Evolutionary conservation across 2,329 filamentous ascomycete species (phyloP), one percentile per base, ranked within the genome.

Genomic region (Plectosphaerella plurivora): DNA sequence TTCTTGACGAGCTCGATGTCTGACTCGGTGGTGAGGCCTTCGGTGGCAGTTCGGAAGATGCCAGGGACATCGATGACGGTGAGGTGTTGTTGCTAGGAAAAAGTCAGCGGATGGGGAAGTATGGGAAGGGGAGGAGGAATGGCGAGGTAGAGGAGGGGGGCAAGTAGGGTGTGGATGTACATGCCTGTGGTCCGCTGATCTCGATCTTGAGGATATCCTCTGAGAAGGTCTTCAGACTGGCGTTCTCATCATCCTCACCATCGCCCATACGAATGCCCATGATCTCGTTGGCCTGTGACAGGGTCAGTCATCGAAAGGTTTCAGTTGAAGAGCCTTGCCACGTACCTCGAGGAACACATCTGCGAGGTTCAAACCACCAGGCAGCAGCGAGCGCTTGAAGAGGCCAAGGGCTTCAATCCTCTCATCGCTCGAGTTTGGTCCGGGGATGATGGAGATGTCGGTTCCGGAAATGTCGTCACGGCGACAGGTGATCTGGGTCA

Each of bases 1-100:
- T 67, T 66, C 16, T 68, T 68, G 1, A 81, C 74, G 2, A 79
- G 63, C 0, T 53, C 45, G 6, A 75, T 78, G 53, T 81, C 78
- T 0, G 49, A 52, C 2, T 75, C 69, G 0, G 74, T 75, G 0
- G 76, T 79, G 1, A 71, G 18, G 0, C 74, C 74, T 46, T 56
- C 53, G 0, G 60, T 62, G 0, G 36, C 50, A 16, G 59, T 58
- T 7, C 72, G 68, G 52, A 81, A 80, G n/a, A 81, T 75, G 0
- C 78, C 79, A 0, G 78, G 78, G 0, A 82, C 75, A 16, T 82
- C 78, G 5, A 81, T 81, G 7, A 82, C 67, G 0, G 77, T 82
- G 7, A 81, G 66, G 15, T 79, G 72, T 3, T 73, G 61, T 68
- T 73, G 65, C 64, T 68, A 25, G 24, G 24, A 15, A 24, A 54